Conservation (phyloP, 2,329 filamentous ascomycete genomes). For the Aspergillus latus region DNA sequence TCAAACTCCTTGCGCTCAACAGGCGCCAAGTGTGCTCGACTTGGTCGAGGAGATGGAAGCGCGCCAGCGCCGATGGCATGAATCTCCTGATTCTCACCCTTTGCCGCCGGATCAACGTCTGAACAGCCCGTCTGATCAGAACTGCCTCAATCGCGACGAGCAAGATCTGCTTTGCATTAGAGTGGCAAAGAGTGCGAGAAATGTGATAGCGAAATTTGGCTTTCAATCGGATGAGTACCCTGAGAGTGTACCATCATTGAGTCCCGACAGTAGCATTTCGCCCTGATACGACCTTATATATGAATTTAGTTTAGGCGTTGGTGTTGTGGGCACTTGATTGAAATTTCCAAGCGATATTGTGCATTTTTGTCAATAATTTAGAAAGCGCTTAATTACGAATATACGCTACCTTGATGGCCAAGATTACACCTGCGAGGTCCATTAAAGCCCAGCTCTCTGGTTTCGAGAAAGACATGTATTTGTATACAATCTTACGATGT, state of each 20-base stretch:
- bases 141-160: slow-evolving; percentile 21
- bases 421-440: background rate
- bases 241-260: slow-evolving; percentile 13
- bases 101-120: slow-evolving; percentile 16
- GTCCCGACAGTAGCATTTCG: background rate
- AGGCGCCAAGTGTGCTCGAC: slow-evolving; percentile 36
- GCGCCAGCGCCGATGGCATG: slow-evolving; percentile 46
- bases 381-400: background rate
- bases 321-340: background rate
- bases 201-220: slow-evolving; percentile 36
- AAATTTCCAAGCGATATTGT: slow-evolving; percentile 2
- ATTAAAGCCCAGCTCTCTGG: background rate
- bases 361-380: background rate
- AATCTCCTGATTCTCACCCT: slow-evolving; percentile 22
- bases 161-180: slow-evolving; percentile 35
- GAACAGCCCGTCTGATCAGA: background rate
- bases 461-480: too few species aligned
- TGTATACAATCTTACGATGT: background rate
- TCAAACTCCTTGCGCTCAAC: slow-evolving; percentile 29
- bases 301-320: background rate
- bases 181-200: slow-evolving; percentile 36
- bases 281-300: slow-evolving; percentile 1
- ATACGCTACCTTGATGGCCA: background rate
- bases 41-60: slow-evolving; percentile 44
- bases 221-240: slow-evolving; percentile 39